Evolutionary conservation across 345 rosid genomes (phyloP).

Genomic region (Corchorus capsularis): DNA sequence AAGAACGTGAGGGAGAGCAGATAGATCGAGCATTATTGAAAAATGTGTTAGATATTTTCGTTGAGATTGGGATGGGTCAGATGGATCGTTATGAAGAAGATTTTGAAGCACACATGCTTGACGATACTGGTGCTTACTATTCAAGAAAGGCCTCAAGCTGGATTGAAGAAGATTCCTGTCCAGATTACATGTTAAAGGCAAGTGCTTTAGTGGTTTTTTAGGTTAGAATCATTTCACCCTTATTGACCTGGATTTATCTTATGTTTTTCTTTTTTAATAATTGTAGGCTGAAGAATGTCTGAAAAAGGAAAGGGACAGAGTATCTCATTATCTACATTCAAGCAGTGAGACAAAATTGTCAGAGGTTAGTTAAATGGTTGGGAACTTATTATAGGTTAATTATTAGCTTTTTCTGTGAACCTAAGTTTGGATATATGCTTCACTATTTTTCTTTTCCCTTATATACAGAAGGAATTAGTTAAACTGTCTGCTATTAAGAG

Average conservation of each 20-base stretch:
- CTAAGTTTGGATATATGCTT: neutral
- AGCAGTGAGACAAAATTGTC: conserved; percentile 89
- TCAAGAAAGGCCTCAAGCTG: conserved; percentile 87
- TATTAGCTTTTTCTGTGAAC: neutral
- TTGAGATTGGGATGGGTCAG: conserved; percentile 81
- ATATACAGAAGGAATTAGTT: neutral
- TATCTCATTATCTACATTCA: conserved; percentile 80
- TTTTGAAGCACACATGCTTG: conserved; percentile 75
- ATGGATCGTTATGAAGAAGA: conserved; percentile 73
- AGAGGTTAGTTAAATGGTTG: conserved; percentile 62
- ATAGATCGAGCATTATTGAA: conserved; percentile 79
- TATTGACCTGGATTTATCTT: neutral
- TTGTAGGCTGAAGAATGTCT: conserved; percentile 91
- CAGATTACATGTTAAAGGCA: conserved; percentile 84
- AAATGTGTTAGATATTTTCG: conserved; percentile 75
- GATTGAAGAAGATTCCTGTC: conserved; percentile 80
- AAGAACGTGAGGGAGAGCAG: conserved; percentile 89
- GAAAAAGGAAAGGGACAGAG: conserved; percentile 89
- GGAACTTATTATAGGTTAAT: conserved; percentile 3
- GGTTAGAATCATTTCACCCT: neutral
- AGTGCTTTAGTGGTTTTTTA: conserved; percentile 8
- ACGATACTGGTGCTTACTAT: conserved; percentile 73
- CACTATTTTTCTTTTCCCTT: neutral
- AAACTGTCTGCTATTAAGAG: neutral
- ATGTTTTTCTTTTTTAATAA: conserved; percentile 4